Conservation (phyloP, 2,329 filamentous ascomycete species). For the Pseudocercospora eumusae region DNA sequence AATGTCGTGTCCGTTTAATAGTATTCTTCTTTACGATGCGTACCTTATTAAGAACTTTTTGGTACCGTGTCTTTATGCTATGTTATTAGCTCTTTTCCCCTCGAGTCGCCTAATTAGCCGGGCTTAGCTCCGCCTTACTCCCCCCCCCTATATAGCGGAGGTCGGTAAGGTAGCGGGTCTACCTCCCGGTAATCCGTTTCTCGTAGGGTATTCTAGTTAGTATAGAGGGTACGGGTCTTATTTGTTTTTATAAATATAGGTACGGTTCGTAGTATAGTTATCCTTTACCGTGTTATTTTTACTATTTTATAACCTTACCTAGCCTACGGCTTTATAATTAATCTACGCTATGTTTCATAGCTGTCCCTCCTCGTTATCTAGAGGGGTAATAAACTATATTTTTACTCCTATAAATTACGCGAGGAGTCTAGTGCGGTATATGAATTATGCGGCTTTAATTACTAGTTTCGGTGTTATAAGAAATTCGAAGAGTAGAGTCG, state of each 20-base stretch:
- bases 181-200: too few species aligned
- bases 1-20: too few species aligned
- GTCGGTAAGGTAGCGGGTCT: too few species aligned
- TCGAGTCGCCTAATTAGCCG: too few species aligned
- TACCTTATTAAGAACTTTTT: too few species aligned
- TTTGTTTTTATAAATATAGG: background rate
- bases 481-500: background rate
- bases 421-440: background rate
- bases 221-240: background rate
- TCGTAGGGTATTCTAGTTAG: too few species aligned
- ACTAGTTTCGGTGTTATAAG: background rate
- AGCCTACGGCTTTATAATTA: background rate
- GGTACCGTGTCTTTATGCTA: too few species aligned
- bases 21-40: too few species aligned
- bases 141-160: too few species aligned
- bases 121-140: too few species aligned
- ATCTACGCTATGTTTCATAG: background rate
- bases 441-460: background rate
- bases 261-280: background rate
- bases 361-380: background rate
- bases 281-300: background rate
- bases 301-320: background rate
- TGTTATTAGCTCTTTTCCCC: too few species aligned
- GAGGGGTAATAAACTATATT: background rate
- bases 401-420: background rate